Conservation (phyloP, 1,284 basidiomycete species). For the Boletus sp. region DNA sequence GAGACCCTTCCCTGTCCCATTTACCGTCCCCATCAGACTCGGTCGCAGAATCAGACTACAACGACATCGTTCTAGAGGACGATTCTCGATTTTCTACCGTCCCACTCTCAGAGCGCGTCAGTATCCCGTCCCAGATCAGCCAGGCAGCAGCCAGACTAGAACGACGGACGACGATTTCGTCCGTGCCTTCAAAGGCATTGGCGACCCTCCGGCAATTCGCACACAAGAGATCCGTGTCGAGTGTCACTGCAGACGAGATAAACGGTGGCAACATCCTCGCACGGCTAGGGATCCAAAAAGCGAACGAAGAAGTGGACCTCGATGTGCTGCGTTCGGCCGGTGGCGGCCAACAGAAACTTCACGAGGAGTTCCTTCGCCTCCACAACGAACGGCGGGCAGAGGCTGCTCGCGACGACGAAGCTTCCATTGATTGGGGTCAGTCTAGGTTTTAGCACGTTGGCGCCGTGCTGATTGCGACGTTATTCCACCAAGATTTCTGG, state of each 20-base stretch:
- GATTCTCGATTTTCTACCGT: slow-evolving; percentile 54
- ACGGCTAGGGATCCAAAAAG: slow-evolving; percentile 45
- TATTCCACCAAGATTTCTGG: slow-evolving; percentile 79
- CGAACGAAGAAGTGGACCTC: slow-evolving; percentile 33
- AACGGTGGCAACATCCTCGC: slow-evolving; percentile 34
- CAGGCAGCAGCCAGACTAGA: slow-evolving; percentile 19
- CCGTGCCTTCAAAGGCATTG: slow-evolving; percentile 21
- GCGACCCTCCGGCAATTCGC: slow-evolving; percentile 29
- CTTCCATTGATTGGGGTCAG: slow-evolving; percentile 73
- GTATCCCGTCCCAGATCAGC: slow-evolving; percentile 17
- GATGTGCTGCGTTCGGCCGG: slow-evolving; percentile 43
- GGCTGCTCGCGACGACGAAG: slow-evolving; percentile 35
- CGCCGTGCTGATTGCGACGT: slow-evolving; percentile 7
- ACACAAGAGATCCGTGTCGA: slow-evolving; percentile 65
- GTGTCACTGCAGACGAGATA: slow-evolving; percentile 52
- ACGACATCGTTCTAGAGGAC: slow-evolving; percentile 60
- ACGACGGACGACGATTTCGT: slow-evolving; percentile 31
- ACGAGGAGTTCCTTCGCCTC: slow-evolving; percentile 63
- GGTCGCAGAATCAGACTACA: slow-evolving; percentile 52
- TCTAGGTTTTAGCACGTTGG: slow-evolving; percentile 12
- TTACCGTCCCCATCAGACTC: slow-evolving; percentile 38
- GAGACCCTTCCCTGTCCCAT: slow-evolving; percentile 17
- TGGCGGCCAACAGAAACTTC: slow-evolving; percentile 64
- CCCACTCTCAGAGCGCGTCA: slow-evolving; percentile 39
- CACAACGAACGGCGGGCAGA: slow-evolving; percentile 49